Base-by-base conservation (phyloP, 129 eudicot species). In the Flaveria sonorensis region DNA sequence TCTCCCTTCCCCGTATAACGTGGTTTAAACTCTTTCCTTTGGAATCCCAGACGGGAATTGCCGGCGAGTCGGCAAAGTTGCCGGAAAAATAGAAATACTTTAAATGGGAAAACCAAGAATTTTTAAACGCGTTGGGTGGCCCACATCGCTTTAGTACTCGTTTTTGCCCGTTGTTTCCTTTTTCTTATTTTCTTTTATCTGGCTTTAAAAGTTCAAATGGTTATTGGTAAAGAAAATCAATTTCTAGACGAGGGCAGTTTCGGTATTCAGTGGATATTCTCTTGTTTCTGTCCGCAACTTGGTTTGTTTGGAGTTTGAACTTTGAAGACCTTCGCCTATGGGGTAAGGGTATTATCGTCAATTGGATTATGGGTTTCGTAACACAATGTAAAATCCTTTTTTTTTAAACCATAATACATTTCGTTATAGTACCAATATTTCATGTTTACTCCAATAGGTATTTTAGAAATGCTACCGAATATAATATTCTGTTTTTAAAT, bases 151-250 rank as follows among this genome's bases (percentile, higher is more conserved):
- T 72, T 79, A 43, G 64, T 78, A 51, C 50, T 59, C 26, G 67
- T 64, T 72, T 78, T 72, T 79, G 83, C 74, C 83, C 79, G 83
- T 79, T 79, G 79, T 72, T 72, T 40, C 14, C 10, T 40, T 28
- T 12, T 78, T 70, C 6, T 9, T n/a, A 19, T 51, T 64, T 50
- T 63, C 24, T 46, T 50, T 65, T 15, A 52, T 72, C 2, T 65
- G 18, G 65, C 42, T 28, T 32, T 10, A 47, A 63, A 12, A 24
- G 18, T 63, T 63, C 7, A 70, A 70, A 78, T n/a, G n/a, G 26
- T 12, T 6, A 21, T 36, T 36, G 40, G 40, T 36, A 36, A 36
- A 6, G 40, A 36, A 36, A 36, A 36, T 6, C 0, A 36, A 36
- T 36, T 36, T 6, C 40, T 36, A 63, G 83, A 45, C 13, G 50